Evolutionary conservation across 2,329 filamentous ascomycete genomes (phyloP).

Genomic region (Teratosphaeria viscida): DNA sequence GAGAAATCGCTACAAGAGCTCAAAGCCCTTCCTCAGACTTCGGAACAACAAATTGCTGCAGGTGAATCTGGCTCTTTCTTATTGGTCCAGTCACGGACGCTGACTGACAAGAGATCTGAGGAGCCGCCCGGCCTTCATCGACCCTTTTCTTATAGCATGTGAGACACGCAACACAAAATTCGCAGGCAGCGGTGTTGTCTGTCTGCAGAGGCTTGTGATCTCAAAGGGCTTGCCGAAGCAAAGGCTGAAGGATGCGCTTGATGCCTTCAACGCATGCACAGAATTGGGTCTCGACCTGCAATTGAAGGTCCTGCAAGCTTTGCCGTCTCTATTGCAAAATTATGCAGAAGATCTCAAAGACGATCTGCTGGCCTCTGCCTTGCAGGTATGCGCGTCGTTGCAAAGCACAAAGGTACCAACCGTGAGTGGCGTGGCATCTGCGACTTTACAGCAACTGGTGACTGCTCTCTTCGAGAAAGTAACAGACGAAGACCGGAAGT

Average conservation of each 20-base stretch:
- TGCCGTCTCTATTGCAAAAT: conserved; percentile 83
- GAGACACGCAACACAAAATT: conserved; percentile 83
- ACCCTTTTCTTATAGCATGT: conserved; percentile 90
- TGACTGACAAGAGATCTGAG: conserved; percentile 57
- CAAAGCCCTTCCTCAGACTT: conserved; percentile 61
- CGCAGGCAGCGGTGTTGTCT: conserved; percentile 75
- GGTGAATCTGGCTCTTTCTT: conserved; percentile 37
- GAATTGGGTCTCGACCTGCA: conserved; percentile 71
- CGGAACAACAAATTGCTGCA: conserved; percentile 64
- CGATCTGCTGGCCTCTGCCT: conserved; percentile 65
- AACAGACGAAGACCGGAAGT: conserved; percentile 62
- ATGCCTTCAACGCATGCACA: conserved; percentile 76
- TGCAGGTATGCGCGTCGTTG: conserved; percentile 86
- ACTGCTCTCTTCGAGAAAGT: conserved; percentile 92
- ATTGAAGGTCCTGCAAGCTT: conserved; percentile 84
- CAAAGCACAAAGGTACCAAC: conserved; percentile 87
- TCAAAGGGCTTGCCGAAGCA: conserved; percentile 67
- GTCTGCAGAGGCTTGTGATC: conserved; percentile 79
- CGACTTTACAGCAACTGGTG: conserved; percentile 90
- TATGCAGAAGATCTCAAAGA: conserved; percentile 74
- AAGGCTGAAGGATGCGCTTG: conserved; percentile 74
- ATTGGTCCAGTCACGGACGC: conserved; percentile 2
- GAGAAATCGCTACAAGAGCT: conserved; percentile 90
- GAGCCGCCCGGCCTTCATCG: conserved; percentile 71
- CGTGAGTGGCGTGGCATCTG: conserved; percentile 89